Base-by-base conservation (phyloP, 2,329 filamentous ascomycete genomes). In the Coniella vitis region DNA sequence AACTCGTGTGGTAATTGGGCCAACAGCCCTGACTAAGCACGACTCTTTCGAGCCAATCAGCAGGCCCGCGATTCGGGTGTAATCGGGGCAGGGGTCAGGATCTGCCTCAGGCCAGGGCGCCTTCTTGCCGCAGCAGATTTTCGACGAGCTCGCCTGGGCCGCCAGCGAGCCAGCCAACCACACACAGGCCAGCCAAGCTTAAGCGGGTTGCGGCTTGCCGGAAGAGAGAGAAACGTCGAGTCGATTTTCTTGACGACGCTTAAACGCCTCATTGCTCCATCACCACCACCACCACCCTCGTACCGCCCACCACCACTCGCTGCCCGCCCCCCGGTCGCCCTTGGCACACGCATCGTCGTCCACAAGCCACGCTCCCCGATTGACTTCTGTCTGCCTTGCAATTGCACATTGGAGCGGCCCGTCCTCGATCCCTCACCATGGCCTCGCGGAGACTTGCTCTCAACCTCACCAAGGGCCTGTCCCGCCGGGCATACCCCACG, bases 391-490 rank as follows among this genome's bases (percentile, higher is more conserved):
- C 17, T 38, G 38, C 21, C 42, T 31, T 40, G 16, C 35, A 12
- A 32, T 17, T 14, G 31, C 43, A 40, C 40, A 29, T 29, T 29
- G 25, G 45, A 49, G 44, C 48, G 49, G 45, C 49, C 48, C 47
- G 41, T 70, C 69, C 67, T 66, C 69, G 67, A 67, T 68, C 70
- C 69, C 67, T 69, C 68, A 66, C 71, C 71, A 96, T 97, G 91
- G 91, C 91, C 77, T 95, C 91, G 73, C 83, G 90, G 82, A 87
- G 90, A 84, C 83, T 97, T 76, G 90, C 90, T 78, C 81, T 94
- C 73, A 95, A 90, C 78, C 83, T 97, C 67, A 82, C 89, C 72
- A 84, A 88, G 76, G 86, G 87, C 74, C 78, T 95, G 74, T 87
- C 77, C 76, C 87, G 89, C 71, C 80, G 86, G 72, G 86, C 87